Conservation (phyloP, 169 alveolate genomes). For the Plasmodium ovale region DNA sequence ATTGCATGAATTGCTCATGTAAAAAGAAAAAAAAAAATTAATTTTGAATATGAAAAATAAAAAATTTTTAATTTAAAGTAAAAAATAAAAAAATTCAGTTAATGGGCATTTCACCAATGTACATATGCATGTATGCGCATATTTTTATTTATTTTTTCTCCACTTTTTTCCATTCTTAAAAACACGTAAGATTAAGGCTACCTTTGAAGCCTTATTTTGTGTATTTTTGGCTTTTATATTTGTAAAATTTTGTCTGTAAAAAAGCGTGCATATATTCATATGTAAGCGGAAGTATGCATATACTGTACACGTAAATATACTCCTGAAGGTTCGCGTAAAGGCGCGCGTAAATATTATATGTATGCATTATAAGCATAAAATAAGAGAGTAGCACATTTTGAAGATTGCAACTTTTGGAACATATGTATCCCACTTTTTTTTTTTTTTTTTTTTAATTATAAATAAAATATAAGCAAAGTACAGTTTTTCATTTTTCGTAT, state of each 20-base stretch:
- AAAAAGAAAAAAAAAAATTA: too few species aligned
- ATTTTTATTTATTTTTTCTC: constrained; percentile 4
- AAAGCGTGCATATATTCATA: background rate
- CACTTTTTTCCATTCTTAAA: background rate
- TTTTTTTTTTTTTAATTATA: too few species aligned
- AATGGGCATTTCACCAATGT: too few species aligned
- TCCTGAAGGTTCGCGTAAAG: too few species aligned
- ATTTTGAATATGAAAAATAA: too few species aligned
- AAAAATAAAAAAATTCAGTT: background rate
- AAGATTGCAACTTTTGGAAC: background rate
- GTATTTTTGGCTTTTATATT: too few species aligned
- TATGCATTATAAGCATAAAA: background rate
- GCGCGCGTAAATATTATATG: too few species aligned
- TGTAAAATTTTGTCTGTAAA: constrained; percentile 10
- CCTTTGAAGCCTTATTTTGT: background rate
- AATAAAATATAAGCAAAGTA: background rate
- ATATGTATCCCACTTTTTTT: background rate
- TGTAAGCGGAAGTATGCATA: too few species aligned
- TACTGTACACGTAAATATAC: too few species aligned
- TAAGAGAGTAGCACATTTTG: background rate
- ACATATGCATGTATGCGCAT: constrained; percentile 1
- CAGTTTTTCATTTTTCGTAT: too few species aligned
- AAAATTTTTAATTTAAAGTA: too few species aligned
- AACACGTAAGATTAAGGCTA: constrained; percentile 18
- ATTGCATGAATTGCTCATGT: too few species aligned